Percentiles rank a stretch among this genome's conserved stretches.
phyloP scores from a whole-genome alignment of 2,329 filamentous ascomycete species.

The Grosmannia clavigera region DNA sequence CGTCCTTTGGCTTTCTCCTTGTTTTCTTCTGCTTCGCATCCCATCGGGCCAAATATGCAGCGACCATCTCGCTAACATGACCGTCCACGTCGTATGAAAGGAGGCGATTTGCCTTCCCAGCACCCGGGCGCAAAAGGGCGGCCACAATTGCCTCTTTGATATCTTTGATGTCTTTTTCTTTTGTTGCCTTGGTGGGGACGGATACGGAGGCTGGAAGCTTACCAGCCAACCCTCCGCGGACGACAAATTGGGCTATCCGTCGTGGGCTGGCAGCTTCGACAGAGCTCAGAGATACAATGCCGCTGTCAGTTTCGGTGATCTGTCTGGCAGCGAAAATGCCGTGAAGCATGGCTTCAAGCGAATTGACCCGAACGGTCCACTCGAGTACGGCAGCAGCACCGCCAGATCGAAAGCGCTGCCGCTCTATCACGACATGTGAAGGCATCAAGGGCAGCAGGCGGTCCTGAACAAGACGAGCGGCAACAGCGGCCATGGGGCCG shows the following conservation, averaged over 20 bases:
- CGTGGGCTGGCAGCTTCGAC: conserved; percentile 39
- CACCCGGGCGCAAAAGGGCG: neutral
- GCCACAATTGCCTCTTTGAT: conserved; percentile 14
- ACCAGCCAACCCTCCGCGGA: conserved; percentile 12
- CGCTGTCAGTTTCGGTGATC: conserved; percentile 24
- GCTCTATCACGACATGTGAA: conserved; percentile 57
- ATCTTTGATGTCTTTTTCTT: conserved; percentile 15
- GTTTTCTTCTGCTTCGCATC: conserved; percentile 5
- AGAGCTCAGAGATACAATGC: neutral
- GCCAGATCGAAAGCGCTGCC: conserved; percentile 49
- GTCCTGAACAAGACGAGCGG: conserved; percentile 20
- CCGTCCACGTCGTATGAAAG: neutral
- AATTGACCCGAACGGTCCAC: conserved; percentile 75
- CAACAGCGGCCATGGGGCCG: conserved; percentile 20
- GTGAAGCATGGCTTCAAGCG: conserved; percentile 72
- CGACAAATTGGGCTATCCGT: conserved; percentile 41
- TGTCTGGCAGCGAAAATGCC: conserved; percentile 49
- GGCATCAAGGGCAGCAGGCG: conserved; percentile 40
- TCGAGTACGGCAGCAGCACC: conserved; percentile 56
- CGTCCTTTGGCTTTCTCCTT: neutral
- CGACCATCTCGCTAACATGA: conserved; percentile 3
- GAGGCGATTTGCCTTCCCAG: neutral
- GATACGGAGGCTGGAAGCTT: neutral
- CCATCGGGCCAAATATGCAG: conserved; percentile 9
- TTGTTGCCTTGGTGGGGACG: conserved; percentile 4